Base-by-base conservation (phyloP, 108 stramenopile species). In the Nannochloropsis gaditana region DNA sequence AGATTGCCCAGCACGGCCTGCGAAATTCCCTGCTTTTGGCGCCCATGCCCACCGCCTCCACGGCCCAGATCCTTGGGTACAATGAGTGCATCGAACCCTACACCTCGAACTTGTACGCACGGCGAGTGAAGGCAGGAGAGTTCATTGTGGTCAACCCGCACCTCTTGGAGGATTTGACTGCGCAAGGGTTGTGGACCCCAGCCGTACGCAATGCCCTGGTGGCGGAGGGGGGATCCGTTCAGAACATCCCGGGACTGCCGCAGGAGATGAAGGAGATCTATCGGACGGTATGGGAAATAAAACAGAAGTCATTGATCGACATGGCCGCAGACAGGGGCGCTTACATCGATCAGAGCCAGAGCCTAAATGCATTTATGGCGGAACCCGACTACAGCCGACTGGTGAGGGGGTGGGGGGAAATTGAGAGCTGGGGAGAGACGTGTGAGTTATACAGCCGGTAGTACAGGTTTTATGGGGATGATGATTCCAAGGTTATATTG, bases 221-320 rank as follows among this genome's bases (percentile, higher is more conserved):
- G 91, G 96, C 97, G 79, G 96, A 98, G 87, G 93, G 96, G 79
- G 99, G 99, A 43, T 95, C 95, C 59, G 93, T 99, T 15, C 97
- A 97, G 90, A 93, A 94, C 86, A 93, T 99, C 80, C 82, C 85
- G 19, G 97, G 94, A 21, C 96, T 99, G 80, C 99, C 99, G 21
- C 91, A 92, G 84, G 87, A 95, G 79, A 91, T 98, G 83, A 94
- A 96, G 42, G 96, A 95, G 82, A 92, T 99, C 21, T 99, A 96
- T 94, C 97, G 96, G 94, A 99, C 99, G 31, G 97, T 98, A n/a
- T 98, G 99, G 99, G 99, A 98, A 90, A 96, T 99, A 87, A 93
- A 95, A 80, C 97, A 97, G 89, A 91, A 94, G 79, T 84, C 91
- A 80, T 93, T 99, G 86, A 92, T 99, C 81, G 99, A 99, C 86